Percentiles rank a stretch among this genome's conserved stretches.
Evolutionary conservation across 768 basidiomycete species (phyloP).

Genomic region (Krasilnikovozyma curviuscula): DNA sequence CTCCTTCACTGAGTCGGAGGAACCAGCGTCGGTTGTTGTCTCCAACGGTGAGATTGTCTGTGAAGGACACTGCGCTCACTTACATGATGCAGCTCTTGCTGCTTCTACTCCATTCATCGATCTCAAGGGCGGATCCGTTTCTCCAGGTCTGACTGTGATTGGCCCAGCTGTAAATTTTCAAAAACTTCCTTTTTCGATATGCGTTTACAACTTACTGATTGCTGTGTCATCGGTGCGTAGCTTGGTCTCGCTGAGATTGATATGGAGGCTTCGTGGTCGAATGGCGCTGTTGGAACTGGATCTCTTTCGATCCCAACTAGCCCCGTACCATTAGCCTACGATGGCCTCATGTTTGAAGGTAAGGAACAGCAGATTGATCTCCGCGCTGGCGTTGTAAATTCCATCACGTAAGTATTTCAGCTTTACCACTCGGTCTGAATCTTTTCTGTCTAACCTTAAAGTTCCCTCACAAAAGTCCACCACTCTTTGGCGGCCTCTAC

Average conservation of each 20-base stretch:
- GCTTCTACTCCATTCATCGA: conserved; percentile 25
- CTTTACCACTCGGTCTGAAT: too few relatives aligned
- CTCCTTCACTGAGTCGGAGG: not conserved
- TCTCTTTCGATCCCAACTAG: conserved; percentile 24
- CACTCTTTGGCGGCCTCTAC: conserved; percentile 39
- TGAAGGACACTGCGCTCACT: conserved; percentile 20
- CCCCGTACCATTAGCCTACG: conserved; percentile 39
- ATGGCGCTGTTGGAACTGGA: conserved; percentile 9
- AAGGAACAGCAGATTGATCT: conserved; percentile 45
- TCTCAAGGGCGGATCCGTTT: conserved; percentile 40
- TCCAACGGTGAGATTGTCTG: conserved; percentile 39
- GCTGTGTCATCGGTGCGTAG: too few relatives aligned
- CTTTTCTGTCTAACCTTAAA: too few relatives aligned
- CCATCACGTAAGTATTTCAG: too few relatives aligned
- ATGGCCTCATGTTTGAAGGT: conserved; percentile 50
- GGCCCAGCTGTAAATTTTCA: conserved; percentile 18
- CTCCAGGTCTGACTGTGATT: conserved; percentile 44
- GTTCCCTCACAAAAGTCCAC: too few relatives aligned
- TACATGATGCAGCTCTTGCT: not conserved
- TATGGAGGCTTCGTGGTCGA: conserved; percentile 38
- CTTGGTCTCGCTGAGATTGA: conserved; percentile 52
- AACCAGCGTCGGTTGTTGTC: conserved; percentile 34
- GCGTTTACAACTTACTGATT: too few relatives aligned
- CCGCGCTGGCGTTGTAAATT: conserved; percentile 50
- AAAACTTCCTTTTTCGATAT: too few relatives aligned